Conservation (phyloP, 768 basidiomycete species). For the Jaapia argillacea region DNA sequence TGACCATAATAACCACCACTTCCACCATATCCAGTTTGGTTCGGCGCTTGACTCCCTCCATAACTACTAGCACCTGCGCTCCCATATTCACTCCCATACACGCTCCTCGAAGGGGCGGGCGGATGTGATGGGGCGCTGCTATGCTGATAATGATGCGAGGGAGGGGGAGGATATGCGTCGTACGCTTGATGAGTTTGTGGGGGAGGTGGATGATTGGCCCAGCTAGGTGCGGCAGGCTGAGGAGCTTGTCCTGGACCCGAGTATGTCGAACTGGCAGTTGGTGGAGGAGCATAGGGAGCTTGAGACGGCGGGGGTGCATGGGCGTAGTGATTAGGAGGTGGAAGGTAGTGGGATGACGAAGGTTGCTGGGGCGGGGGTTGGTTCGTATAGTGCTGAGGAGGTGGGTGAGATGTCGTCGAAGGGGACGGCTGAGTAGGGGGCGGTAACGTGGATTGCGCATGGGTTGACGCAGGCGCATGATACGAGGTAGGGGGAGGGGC, state of each 20-base stretch:
- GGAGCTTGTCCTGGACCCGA: constrained; percentile 8
- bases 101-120: neutral
- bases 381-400: constrained; percentile 2
- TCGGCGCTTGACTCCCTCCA: neutral
- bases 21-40: neutral
- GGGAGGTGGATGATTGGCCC: neutral
- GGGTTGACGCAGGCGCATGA: constrained; percentile 4
- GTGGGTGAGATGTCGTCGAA: constrained; percentile 5
- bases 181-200: neutral
- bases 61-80: neutral
- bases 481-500: constrained; percentile 10
- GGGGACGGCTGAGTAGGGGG: constrained; percentile 6
- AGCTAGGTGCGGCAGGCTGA: neutral
- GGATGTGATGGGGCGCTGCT: neutral
- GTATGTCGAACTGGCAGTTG: constrained; percentile 9
- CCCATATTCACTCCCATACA: neutral
- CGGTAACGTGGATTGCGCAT: constrained; percentile 9
- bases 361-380: constrained; percentile 10
- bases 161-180: neutral
- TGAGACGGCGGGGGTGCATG: constrained; percentile 6
- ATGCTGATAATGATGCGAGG: neutral
- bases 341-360: constrained; percentile 11
- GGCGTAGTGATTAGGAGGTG: constrained; percentile 8
- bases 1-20: neutral
- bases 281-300: constrained; percentile 6